A percentile compares a stretch with the other conserved stretches of the same genome.
Conservation (phyloP, 345 rosid genomes). For the Cardamine occulta region DNA sequence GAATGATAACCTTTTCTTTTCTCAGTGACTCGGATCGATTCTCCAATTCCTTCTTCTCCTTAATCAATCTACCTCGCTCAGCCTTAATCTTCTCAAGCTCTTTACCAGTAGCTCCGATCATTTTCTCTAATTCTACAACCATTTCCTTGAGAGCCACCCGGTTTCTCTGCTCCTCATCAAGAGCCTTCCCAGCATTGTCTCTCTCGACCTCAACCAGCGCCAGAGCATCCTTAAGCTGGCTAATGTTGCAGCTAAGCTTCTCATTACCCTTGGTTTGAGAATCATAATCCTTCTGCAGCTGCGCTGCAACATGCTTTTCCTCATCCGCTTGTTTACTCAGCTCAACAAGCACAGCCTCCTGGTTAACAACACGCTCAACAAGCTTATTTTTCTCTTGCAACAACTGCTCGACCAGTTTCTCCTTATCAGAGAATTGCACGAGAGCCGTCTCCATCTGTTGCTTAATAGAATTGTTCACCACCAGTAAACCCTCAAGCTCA, state of each 20-base stretch:
- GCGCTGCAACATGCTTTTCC: constrained; percentile 46
- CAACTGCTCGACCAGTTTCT: constrained; percentile 45
- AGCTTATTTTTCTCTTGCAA: constrained; percentile 53
- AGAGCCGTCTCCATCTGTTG: constrained; percentile 37
- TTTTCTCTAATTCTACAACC: constrained; percentile 52
- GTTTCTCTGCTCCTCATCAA: constrained; percentile 56
- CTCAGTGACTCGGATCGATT: constrained; percentile 40
- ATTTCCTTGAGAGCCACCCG: constrained; percentile 44
- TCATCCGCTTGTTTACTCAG: constrained; percentile 52
- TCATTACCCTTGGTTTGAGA: constrained; percentile 51
- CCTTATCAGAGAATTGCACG: constrained; percentile 46
- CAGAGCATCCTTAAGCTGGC: constrained; percentile 42
- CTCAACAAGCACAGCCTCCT: constrained; percentile 53
- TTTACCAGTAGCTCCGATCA: constrained; percentile 38
- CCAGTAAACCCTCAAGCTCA: constrained; percentile 43
- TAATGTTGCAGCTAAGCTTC: constrained; percentile 46
- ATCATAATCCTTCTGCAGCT: constrained; percentile 43
- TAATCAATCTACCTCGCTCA: constrained; percentile 49
- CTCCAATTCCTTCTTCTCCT: constrained; percentile 54
- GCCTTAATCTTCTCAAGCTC: constrained; percentile 48
- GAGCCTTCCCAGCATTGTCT: constrained; percentile 48
- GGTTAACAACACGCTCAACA: constrained; percentile 43
- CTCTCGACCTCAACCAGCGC: constrained; percentile 50
- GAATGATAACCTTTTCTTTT: constrained; percentile 52
- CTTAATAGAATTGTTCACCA: constrained; percentile 42